Evolutionary conservation across 2,329 filamentous ascomycete species (phyloP), one percentile per base, ranked within the genome.

Genomic region (Nigrospora sphaerica): DNA sequence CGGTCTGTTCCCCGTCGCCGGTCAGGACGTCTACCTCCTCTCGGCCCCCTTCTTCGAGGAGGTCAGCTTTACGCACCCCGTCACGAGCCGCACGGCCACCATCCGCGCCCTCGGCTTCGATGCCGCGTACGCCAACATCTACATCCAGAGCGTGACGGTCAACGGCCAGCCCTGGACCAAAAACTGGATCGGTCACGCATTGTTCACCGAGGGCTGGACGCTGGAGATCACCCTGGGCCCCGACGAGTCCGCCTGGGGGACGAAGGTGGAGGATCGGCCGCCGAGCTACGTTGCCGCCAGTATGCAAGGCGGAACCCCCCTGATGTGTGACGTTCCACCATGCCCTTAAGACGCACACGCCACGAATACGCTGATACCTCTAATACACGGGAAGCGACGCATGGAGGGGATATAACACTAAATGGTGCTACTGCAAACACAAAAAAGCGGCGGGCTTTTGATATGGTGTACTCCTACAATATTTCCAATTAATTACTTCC

Each of bases 211-310:
- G 0, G 81, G 80, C 0, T 77, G 77, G 11, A 66, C 72, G 2
- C 57, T 85, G 54, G 80, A 83, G 52, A 53, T 85, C 37, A 68
- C 62, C 77, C 73, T 75, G 4, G 83, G 83, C 4, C 79, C 78
- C 46, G 70, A 83, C 54, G 82, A 65, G 54, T 59, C 81, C 12
- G 67, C 71, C 64, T 88, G 83, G 82, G 78, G 88, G 39, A 85
- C 81, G 0, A 84, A 88, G 56, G 77, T 54, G 10, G 57, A 61
- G 37, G 60, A 63, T 54, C 55, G 60, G 4, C 61, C 61, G 10
- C 61, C 60, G 3, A 63, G 61, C 28, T 60, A n/a, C 32, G n/a
- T 44, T 1, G 13, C 4, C n/a, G n/a, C n/a, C n/a, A n/a, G n/a
- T n/a, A n/a, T n/a, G n/a, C n/a, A n/a, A n/a, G n/a, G n/a, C n/a